These are phyloP conservation scores for Neurospora intermedia DNA, from an alignment of 495 filamentous ascomycete species.

Conservation along the genomic window DNA sequence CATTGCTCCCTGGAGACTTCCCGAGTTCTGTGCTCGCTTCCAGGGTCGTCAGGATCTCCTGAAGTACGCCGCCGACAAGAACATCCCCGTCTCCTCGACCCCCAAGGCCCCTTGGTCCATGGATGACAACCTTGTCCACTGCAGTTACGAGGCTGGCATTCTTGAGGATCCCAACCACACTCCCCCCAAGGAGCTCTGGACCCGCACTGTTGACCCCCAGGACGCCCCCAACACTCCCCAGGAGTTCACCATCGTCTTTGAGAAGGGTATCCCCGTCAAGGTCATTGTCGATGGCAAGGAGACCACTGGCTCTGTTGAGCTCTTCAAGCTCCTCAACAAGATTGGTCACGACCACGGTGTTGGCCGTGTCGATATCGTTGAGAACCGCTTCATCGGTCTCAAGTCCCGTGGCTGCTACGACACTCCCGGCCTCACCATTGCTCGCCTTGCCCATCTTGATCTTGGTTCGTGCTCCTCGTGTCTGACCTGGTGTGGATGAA, in stretches of 20 bases:
- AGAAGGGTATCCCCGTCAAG: conserved; percentile 75
- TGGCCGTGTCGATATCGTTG: conserved; percentile 86
- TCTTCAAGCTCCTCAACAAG: conserved; percentile 70
- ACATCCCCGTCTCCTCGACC: conserved; percentile 78
- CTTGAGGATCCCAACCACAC: conserved; percentile 55
- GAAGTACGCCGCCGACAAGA: conserved; percentile 66
- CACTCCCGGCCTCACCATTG: conserved; percentile 55
- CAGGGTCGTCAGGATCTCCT: conserved; percentile 80
- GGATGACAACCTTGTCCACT: conserved; percentile 89
- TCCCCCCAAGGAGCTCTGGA: conserved; percentile 79
- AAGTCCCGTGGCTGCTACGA: conserved; percentile 93
- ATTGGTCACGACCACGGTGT: conserved; percentile 70
- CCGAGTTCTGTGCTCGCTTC: conserved; percentile 75
- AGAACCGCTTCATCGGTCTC: conserved; percentile 44
- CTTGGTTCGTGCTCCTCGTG: conserved; percentile 33
- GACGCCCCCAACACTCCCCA: conserved; percentile 66
- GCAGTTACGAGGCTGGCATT: conserved; percentile 79
- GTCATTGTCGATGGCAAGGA: conserved; percentile 47
- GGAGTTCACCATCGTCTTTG: conserved; percentile 71
- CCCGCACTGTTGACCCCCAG: conserved; percentile 61
- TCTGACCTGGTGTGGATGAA: background rate
- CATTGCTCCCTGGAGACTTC: conserved; percentile 81
- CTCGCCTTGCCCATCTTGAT: conserved; percentile 69
- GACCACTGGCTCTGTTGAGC: conserved; percentile 61
- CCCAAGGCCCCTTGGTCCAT: conserved; percentile 74